phyloP scores from a whole-genome alignment of 176 grass and related monocot species.

The Aegilops tauschii region DNA sequence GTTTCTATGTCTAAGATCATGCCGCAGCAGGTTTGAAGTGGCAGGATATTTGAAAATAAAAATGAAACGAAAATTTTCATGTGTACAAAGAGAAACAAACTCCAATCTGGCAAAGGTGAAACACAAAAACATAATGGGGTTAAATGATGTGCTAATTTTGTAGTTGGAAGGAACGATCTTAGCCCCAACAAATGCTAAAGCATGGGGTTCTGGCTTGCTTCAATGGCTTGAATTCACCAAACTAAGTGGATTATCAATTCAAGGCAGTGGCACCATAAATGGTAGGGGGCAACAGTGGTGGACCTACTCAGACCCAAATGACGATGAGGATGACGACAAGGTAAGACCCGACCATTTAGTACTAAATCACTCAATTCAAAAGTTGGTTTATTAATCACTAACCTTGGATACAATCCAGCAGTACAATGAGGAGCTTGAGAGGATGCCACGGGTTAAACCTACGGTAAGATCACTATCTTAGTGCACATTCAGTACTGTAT shows the following conservation, averaged over 20 bases:
- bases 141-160: slow-evolving; percentile 25
- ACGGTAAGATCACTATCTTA: slow-evolving; percentile 60
- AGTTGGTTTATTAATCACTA: slow-evolving; percentile 35
- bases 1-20: neutral
- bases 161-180: slow-evolving; percentile 85
- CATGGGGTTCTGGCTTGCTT: slow-evolving; percentile 76
- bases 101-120: neutral
- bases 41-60: neutral
- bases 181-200: slow-evolving; percentile 71
- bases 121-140: slow-evolving; percentile 16
- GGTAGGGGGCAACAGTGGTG: slow-evolving; percentile 86
- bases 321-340: slow-evolving; percentile 47
- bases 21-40: neutral
- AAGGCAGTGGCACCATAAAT: slow-evolving; percentile 82
- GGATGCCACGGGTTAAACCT: slow-evolving; percentile 91
- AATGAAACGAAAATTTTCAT: neutral
- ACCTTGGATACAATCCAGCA: slow-evolving; percentile 41
- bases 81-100: neutral
- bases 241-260: slow-evolving; percentile 81
- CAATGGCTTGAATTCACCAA: slow-evolving; percentile 98
- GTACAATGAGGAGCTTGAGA: slow-evolving; percentile 57
- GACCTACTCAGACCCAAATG: slow-evolving; percentile 58
- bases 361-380: slow-evolving; percentile 26
- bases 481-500: slow-evolving; percentile 4
- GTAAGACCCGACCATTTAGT: slow-evolving; percentile 40